Percentiles rank a stretch among this genome's conserved stretches.
These are phyloP conservation scores for Boletales sp. DNA, from an alignment of 768 basidiomycete genomes.

Conservation along the genomic window DNA sequence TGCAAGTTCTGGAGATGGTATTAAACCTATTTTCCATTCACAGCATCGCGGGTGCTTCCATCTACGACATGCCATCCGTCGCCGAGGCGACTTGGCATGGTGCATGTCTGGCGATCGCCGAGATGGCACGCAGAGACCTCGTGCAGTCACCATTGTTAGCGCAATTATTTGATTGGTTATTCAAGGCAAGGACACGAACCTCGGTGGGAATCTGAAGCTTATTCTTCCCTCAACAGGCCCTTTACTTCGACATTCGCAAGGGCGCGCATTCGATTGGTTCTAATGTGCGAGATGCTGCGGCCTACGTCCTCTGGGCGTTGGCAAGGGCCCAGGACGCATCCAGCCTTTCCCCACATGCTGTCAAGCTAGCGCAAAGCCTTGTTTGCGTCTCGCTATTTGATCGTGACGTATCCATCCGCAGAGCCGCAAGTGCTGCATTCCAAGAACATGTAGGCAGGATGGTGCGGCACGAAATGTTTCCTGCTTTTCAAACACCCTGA, in stretches of 20 bases:
- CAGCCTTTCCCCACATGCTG: conserved; percentile 57
- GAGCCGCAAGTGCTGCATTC: conserved; percentile 96
- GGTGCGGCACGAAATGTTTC: conserved; percentile 44
- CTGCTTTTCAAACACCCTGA: conserved; percentile 10
- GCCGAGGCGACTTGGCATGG: conserved; percentile 96
- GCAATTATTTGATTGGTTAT: conserved; percentile 71
- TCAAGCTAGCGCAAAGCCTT: conserved; percentile 63
- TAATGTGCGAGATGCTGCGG: conserved; percentile 89
- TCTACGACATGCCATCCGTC: conserved; percentile 70
- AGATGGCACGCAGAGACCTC: conserved; percentile 83
- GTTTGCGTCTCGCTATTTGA: conserved; percentile 85
- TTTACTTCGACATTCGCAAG: conserved; percentile 89
- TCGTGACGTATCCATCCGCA: conserved; percentile 89
- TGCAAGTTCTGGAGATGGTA: conserved; percentile 81
- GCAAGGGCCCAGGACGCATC: conserved; percentile 70
- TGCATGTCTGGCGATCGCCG: conserved; percentile 86
- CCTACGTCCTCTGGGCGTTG: conserved; percentile 94
- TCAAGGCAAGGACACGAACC: conserved; percentile 52
- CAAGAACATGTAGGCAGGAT: conserved; percentile 96
- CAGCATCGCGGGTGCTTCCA: conserved; percentile 55
- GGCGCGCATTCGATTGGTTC: conserved; percentile 93
- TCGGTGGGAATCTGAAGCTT: conserved; percentile 9
- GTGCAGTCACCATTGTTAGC: conserved; percentile 55
- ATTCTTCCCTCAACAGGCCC: conserved; percentile 50
- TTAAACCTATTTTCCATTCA: conserved; percentile 76